phyloP scores from a whole-genome alignment of 176 grass and related monocot genomes.

The Bolboschoenus planiculmis region DNA sequence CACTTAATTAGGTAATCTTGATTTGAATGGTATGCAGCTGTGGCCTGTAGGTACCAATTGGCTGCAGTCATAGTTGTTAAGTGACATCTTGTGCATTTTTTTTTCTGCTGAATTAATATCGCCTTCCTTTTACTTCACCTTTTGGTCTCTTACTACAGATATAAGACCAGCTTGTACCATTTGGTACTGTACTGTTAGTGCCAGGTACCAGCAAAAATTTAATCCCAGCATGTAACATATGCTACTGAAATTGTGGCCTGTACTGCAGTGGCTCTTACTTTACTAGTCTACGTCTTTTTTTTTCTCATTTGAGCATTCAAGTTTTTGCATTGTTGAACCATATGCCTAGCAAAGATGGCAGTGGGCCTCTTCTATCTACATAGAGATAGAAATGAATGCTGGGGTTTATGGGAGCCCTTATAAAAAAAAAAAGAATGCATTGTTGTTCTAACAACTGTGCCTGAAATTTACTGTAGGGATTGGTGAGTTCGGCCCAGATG shows the following conservation, averaged over 20 bases:
- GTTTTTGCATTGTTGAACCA: constrained; percentile 2
- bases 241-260: neutral
- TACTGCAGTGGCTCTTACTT: neutral
- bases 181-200: neutral
- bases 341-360: neutral
- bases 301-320: neutral
- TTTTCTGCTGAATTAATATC: neutral
- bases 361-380: neutral
- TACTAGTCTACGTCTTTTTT: neutral
- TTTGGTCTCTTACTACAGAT: neutral
- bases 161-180: neutral
- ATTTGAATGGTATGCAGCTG: neutral
- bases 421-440: neutral
- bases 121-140: neutral
- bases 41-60: neutral
- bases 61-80: neutral
- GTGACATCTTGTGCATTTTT: neutral
- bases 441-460: constrained; percentile 21
- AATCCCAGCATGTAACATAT: neutral
- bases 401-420: neutral
- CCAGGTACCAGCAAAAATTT: neutral
- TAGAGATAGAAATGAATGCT: neutral
- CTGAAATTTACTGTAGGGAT: constrained; percentile 50
- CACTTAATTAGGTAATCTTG: neutral
- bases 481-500: constrained; percentile 92